Evolutionary conservation across 768 basidiomycete genomes (phyloP).

Genomic region (Psilocybe tampanensis): DNA sequence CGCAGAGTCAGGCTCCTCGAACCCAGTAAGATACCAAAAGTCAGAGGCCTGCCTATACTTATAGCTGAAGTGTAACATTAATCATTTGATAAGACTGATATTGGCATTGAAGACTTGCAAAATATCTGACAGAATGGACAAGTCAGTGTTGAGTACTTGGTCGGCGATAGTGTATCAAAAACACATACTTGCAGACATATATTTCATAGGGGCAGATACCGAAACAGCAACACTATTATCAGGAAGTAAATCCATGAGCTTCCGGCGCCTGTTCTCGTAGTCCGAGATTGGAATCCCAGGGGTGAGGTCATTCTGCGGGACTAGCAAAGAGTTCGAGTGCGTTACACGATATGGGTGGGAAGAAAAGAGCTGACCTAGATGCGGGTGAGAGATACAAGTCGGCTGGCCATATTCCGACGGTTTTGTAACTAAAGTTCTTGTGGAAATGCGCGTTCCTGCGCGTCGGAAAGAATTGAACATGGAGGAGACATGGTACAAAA

Average conservation of each 20-base stretch:
- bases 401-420: conserved; percentile 86
- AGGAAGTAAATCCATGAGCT: conserved; percentile 75
- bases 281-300: conserved; percentile 80
- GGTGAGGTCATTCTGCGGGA: conserved; percentile 70
- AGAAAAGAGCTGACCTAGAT: conserved; percentile 55
- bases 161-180: background rate
- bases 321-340: conserved; percentile 29
- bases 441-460: conserved; percentile 20
- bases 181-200: conserved; percentile 76
- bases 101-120: conserved; percentile 56
- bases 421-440: conserved; percentile 41
- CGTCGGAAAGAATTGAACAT: conserved; percentile 26
- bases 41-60: conserved; percentile 92
- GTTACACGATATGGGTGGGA: background rate
- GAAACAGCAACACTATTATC: conserved; percentile 75
- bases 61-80: conserved; percentile 57
- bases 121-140: conserved; percentile 48
- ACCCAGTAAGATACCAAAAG: conserved; percentile 96
- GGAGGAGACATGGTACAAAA: conserved; percentile 18
- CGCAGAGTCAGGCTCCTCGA: conserved; percentile 91
- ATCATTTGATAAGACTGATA: background rate
- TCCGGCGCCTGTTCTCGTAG: conserved; percentile 70
- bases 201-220: conserved; percentile 79
- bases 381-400: conserved; percentile 74
- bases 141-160: conserved; percentile 11